phyloP scores from a whole-genome alignment of 2,329 filamentous ascomycete genomes.

The Periconia digitata region DNA sequence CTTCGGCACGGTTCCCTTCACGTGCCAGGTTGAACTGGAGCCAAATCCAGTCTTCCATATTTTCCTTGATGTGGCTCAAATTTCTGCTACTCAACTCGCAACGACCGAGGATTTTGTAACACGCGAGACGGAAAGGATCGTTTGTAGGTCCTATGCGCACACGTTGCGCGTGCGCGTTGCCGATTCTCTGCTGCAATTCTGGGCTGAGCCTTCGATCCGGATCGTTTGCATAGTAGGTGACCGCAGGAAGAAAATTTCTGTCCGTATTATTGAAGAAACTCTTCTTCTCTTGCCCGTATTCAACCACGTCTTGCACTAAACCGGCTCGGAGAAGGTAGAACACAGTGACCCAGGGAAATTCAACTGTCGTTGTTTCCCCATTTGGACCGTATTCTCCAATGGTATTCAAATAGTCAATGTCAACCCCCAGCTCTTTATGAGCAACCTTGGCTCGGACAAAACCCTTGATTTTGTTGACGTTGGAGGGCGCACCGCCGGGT shows the following conservation, averaged over 20 bases:
- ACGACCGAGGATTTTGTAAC: constrained; percentile 94
- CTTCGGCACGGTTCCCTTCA: constrained; percentile 62
- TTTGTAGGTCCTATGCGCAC: constrained; percentile 81
- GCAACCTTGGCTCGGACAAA: constrained; percentile 81
- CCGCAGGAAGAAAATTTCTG: constrained; percentile 83
- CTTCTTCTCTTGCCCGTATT: constrained; percentile 82
- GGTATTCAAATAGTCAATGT: constrained; percentile 78
- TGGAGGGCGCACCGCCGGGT: constrained; percentile 83
- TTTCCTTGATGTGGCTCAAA: constrained; percentile 60
- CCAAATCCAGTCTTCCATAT: constrained; percentile 69
- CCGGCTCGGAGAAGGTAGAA: constrained; percentile 90
- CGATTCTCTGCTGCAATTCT: constrained; percentile 82
- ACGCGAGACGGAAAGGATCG: constrained; percentile 94
- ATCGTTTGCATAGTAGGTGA: constrained; percentile 78
- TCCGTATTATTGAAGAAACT: constrained; percentile 87
- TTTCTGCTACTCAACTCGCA: constrained; percentile 62
- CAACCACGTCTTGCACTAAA: constrained; percentile 77
- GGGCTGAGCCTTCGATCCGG: constrained; percentile 75
- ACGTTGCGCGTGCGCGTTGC: constrained; percentile 85
- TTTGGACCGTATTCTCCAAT: no score
- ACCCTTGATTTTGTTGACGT: constrained; percentile 87
- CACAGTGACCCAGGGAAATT: constrained; percentile 91
- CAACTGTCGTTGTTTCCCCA: constrained; percentile 54
- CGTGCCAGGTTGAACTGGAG: constrained; percentile 65
- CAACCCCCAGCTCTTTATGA: constrained; percentile 80